Conservation (phyloP, 2,329 filamentous ascomycete genomes). For the Fusarium austroafricanum region DNA sequence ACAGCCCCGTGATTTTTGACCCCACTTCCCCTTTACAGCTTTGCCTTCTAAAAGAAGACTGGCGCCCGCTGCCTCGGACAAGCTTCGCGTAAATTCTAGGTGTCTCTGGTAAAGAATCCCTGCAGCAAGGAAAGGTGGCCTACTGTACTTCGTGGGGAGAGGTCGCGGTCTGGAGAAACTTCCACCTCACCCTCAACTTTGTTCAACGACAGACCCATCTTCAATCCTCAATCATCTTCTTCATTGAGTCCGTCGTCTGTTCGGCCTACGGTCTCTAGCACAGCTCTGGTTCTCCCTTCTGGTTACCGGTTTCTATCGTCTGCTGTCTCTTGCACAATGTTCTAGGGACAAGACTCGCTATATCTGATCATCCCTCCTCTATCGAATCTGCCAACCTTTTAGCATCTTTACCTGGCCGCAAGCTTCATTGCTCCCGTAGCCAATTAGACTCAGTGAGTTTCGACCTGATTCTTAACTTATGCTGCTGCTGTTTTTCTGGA, state of each 20-base stretch:
- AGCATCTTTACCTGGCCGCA: conserved; percentile 33
- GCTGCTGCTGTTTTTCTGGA: too few species aligned
- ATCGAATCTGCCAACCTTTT: conserved; percentile 31
- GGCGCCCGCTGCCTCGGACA: conserved; percentile 38
- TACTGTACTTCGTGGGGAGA: conserved; percentile 47
- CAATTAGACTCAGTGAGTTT: conserved; percentile 31
- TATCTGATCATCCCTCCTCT: conserved; percentile 42
- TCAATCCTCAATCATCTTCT: conserved; percentile 43
- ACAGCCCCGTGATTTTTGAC: conserved; percentile 36
- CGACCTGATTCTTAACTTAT: background rate
- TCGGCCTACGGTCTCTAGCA: conserved; percentile 49
- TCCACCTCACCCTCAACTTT: conserved; percentile 56
- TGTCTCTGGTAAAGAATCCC: conserved; percentile 40
- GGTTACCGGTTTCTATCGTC: conserved; percentile 54
- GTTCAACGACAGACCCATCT: conserved; percentile 43
- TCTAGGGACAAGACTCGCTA: conserved; percentile 51
- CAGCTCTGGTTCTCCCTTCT: conserved; percentile 56
- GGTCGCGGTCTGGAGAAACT: conserved; percentile 51
- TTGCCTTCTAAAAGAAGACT: conserved; percentile 17
- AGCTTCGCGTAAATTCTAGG: conserved; percentile 48
- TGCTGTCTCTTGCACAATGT: conserved; percentile 54
- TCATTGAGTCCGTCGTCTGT: conserved; percentile 38
- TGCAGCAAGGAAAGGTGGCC: conserved; percentile 41
- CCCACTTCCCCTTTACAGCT: conserved; percentile 35
- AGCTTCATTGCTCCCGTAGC: conserved; percentile 42